These are phyloP conservation scores for Plasmodium vinckei DNA, from an alignment of 169 alveolate species.

Conservation along the genomic window DNA sequence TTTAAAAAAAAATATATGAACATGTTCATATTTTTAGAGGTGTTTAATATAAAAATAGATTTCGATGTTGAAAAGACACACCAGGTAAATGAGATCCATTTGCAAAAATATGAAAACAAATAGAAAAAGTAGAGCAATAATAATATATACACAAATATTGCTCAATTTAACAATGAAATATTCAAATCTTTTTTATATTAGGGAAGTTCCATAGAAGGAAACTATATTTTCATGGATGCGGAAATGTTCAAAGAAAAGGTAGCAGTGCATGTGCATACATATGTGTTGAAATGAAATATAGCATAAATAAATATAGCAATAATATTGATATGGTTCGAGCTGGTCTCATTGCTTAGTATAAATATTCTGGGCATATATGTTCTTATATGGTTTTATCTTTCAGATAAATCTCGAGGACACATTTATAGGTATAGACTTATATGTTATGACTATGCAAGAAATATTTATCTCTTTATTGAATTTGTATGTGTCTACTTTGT, in stretches of 20 bases:
- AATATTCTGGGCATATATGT: too few relatives aligned
- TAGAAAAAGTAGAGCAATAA: background rate
- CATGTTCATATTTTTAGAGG: constrained; percentile 20
- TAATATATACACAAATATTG: background rate
- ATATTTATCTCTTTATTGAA: background rate
- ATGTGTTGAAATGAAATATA: too few relatives aligned
- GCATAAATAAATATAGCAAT: too few relatives aligned
- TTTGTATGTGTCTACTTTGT: background rate
- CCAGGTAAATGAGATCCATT: constrained; percentile 13
- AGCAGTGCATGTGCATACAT: background rate
- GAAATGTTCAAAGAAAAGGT: constrained; percentile 43
- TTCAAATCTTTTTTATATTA: background rate
- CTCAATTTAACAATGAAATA: background rate
- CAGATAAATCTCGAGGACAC: constrained; percentile 36
- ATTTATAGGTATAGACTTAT: constrained; percentile 25
- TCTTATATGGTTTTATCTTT: background rate
- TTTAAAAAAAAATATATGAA: background rate
- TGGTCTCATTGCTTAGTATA: too few relatives aligned
- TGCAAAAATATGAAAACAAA: background rate
- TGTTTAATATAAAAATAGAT: constrained; percentile 41
- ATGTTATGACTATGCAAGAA: background rate
- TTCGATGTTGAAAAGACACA: constrained; percentile 36
- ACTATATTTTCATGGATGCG: constrained; percentile 54
- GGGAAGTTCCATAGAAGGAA: constrained; percentile 59
- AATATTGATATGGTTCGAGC: too few relatives aligned